Percentiles rank a stretch among this genome's conserved stretches.
Conservation (phyloP, 257 asterid genomes). For the Rubia yunnanensis region DNA sequence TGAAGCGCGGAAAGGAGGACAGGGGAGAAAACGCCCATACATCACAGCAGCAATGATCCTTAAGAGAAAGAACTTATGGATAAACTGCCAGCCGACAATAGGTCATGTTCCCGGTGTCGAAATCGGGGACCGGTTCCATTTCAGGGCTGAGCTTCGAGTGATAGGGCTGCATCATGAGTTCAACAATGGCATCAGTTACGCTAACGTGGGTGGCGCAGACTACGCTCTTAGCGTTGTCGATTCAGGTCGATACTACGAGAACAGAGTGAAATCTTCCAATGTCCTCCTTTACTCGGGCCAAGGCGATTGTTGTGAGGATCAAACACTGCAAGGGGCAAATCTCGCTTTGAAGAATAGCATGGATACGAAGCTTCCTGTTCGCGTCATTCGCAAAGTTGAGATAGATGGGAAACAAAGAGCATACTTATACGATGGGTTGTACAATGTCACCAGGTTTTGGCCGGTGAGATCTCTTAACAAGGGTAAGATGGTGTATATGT, state of each 20-base stretch:
- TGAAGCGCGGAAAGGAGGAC: not conserved
- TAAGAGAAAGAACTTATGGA: constrained; percentile 5
- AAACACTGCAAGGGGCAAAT: constrained; percentile 72
- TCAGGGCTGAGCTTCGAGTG: constrained; percentile 71
- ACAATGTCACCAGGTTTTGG: constrained; percentile 47
- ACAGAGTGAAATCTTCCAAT: constrained; percentile 51
- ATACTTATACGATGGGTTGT: constrained; percentile 74
- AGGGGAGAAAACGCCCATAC: not conserved
- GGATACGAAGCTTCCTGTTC: constrained; percentile 46
- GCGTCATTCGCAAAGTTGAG: constrained; percentile 72
- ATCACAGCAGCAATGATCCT: constrained; percentile 1
- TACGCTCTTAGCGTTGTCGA: constrained; percentile 71
- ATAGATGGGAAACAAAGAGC: constrained; percentile 31
- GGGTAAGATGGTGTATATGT: constrained; percentile 59
- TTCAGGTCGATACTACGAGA: constrained; percentile 65
- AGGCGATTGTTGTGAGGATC: constrained; percentile 68
- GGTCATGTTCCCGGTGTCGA: constrained; percentile 46
- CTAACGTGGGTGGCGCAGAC: constrained; percentile 22
- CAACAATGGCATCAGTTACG: constrained; percentile 64
- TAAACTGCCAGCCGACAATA: not conserved
- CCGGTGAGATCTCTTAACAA: constrained; percentile 37
- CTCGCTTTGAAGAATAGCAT: constrained; percentile 60
- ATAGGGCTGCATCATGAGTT: constrained; percentile 68
- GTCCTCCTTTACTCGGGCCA: constrained; percentile 64
- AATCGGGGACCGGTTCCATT: constrained; percentile 85